Percentiles rank a stretch among this genome's conserved stretches.
Evolutionary conservation across 1,284 basidiomycete genomes (phyloP).

Genomic region (Rhodofomes roseus): DNA sequence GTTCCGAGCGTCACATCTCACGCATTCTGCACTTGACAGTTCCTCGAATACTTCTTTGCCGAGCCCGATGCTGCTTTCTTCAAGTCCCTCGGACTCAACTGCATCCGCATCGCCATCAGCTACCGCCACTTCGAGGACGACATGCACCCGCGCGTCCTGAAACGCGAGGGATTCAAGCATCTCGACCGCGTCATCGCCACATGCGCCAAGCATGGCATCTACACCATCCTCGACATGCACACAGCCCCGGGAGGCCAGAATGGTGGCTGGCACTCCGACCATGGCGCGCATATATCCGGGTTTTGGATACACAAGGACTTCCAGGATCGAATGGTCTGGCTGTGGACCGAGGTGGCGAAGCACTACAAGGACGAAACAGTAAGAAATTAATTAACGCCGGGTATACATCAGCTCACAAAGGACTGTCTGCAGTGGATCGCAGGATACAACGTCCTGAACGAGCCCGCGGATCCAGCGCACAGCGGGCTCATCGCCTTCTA

Average conservation of each 20-base stretch:
- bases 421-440: slow-evolving; percentile 50
- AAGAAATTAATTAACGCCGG: background rate
- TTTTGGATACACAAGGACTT: slow-evolving; percentile 78
- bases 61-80: slow-evolving; percentile 70
- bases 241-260: slow-evolving; percentile 62
- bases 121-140: slow-evolving; percentile 74
- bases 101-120: slow-evolving; percentile 66
- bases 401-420: background rate
- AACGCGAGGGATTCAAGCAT: slow-evolving; percentile 60
- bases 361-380: slow-evolving; percentile 48
- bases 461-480: slow-evolving; percentile 61
- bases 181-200: slow-evolving; percentile 56
- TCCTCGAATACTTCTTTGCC: slow-evolving; percentile 75
- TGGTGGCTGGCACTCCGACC: slow-evolving; percentile 53
- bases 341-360: slow-evolving; percentile 67
- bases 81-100: slow-evolving; percentile 68
- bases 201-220: slow-evolving; percentile 56
- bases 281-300: slow-evolving; percentile 50
- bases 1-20: background rate
- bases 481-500: slow-evolving; percentile 57
- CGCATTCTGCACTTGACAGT: slow-evolving; percentile 35
- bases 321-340: slow-evolving; percentile 66
- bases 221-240: slow-evolving; percentile 65
- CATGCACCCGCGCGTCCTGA: slow-evolving; percentile 60
- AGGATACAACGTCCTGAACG: slow-evolving; percentile 75